phyloP scores from a whole-genome alignment of 208 protist species.

The Leishmania turanica region DNA sequence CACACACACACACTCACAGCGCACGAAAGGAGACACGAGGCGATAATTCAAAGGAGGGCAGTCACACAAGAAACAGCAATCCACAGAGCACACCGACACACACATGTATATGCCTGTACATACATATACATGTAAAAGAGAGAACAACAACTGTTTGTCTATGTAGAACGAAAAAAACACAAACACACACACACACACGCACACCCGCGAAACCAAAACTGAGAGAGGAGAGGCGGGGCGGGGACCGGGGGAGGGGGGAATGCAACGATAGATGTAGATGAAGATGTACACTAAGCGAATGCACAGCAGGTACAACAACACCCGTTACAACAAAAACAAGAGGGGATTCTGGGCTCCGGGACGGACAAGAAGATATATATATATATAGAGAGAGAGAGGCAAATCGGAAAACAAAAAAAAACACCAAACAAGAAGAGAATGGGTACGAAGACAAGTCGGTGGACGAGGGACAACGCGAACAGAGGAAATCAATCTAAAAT shows the following conservation, averaged over 20 bases:
- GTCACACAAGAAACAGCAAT: no score
- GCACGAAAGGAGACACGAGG: background rate
- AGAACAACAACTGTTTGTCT: no score
- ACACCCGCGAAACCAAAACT: background rate
- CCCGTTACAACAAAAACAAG: background rate
- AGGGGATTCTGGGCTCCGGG: no score
- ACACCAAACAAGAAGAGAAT: background rate
- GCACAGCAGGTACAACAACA: background rate
- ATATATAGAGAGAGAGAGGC: background rate
- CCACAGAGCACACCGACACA: background rate
- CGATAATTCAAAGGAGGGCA: no score
- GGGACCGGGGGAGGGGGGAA: no score
- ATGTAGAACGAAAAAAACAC: no score
- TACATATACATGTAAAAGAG: background rate
- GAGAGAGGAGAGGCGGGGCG: background rate
- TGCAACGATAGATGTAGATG: background rate
- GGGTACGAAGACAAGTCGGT: no score
- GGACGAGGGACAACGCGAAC: no score
- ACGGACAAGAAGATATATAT: background rate
- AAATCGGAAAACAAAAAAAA: background rate
- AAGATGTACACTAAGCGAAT: background rate
- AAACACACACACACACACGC: no score
- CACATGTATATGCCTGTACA: background rate
- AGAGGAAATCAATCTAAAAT: no score
- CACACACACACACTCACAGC: background rate